Base-by-base conservation (phyloP, 2,329 filamentous ascomycete genomes). In the Penicillium sp. region DNA sequence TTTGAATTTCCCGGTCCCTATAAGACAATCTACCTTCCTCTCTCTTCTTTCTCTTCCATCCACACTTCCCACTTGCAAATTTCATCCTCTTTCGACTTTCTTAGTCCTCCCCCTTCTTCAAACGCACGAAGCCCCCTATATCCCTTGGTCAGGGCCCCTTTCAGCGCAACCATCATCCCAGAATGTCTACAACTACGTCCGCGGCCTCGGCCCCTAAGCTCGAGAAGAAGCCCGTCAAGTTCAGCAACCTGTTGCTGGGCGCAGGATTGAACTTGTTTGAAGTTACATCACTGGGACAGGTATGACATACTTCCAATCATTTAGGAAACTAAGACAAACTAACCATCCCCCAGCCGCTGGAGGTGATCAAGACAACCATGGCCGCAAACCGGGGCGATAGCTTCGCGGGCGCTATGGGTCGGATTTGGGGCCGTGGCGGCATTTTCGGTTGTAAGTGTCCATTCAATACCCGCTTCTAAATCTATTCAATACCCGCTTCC, bases 171-270 rank as follows among this genome's bases (percentile, higher is more conserved):
- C 81, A 25, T 77, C 64, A 66, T 89, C 85, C 85, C 77, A 79
- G 62, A 70, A 81, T 81, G 79, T 81, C 77, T 72, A 68, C 72
- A 66, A 69, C 83, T 70, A 78, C 82, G 68, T 76, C 78, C 66
- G 70, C 77, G 75, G 75, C 79, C 74, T 72, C 78, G 40, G 78
- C 80, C 75, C 77, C 80, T 76, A 80, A 76, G 78, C 81, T 95
- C 76, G 92, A 97, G 88, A 97, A 97, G 90, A 97, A 97, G 87
- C 94, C 94, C 67, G 86, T 99, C 86, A 97, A 97, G 87, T 97
- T 97, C 85, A 96, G 92, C 83, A 99, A 99, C 82, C 79, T 99
- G 85, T 83, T 99, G 72, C 86, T 97, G 71, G 92, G 92, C 73
- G 90, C 91, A 74, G 91, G 92, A 69, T 85, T 97, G 80, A 97